Base-by-base conservation (phyloP, 2,329 filamentous ascomycete species). In the Monilinia fructigena region DNA sequence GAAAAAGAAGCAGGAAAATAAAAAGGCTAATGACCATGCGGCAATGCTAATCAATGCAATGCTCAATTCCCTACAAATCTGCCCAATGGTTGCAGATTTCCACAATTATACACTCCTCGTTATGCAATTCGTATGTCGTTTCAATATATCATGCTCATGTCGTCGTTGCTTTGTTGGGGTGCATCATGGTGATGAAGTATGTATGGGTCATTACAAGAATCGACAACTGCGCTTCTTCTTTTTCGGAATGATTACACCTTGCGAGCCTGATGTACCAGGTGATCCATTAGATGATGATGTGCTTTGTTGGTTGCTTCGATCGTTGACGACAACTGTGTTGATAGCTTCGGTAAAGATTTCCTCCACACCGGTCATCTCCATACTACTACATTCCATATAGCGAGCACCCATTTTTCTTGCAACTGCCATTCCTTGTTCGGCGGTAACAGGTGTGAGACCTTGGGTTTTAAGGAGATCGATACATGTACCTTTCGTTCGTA, bases 401-500 rank as follows among this genome's bases (percentile, higher is more conserved):
- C 89, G 85, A 16, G 95, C 95, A 70, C 89, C 88, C 95, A 99
- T 99, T 81, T 94, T 95, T 75, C 89, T 86, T 66, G 95, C 93
- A 35, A 99, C 93, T 11, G 87, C 85, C 76, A 90, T 86, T 70
- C 94, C 95, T 79, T 99, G 94, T 74, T 96, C 91, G 61, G 88
- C 87, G 1, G 93, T 97, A 59, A 99, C 94, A 6, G 95, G 95
- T 2, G 94, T 98, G 68, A 99, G 85, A 58, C 95, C 95, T 79
- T 99, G 95, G 20, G 94, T 97, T 81, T 96, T 97, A 80, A 99
- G 92, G 78, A 99, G 93, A 77, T 99, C 95, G 79, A 98, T 97
- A 80, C 95, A 98, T 63, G 93, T 94, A 79, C 92, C 90, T 84
- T 98, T 98, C 81, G 89, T 87, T 74, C 95, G 93, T 68, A 99